These are phyloP conservation scores for Synchytrium microbalum DNA, from an alignment of 371 early-diverging fungal genomes.

Conservation along the genomic window DNA sequence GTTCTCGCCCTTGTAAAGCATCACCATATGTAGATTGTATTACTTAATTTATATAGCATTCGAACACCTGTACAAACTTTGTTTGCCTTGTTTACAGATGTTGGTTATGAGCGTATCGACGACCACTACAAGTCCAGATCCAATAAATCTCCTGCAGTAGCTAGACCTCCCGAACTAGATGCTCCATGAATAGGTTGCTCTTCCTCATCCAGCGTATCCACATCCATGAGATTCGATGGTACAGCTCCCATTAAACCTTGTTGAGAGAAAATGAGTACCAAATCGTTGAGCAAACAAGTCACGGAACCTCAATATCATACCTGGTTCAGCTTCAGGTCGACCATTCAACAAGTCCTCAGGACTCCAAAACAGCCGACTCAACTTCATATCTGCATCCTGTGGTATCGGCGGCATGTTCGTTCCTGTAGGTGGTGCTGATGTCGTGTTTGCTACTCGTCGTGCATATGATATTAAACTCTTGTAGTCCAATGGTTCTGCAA, in stretches of 20 bases:
- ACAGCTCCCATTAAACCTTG: background rate
- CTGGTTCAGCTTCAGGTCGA: background rate
- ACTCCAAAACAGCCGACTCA: slow-evolving; percentile 9
- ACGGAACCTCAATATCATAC: too few species aligned
- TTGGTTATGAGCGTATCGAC: too few species aligned
- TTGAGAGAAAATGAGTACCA: background rate
- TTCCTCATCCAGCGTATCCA: background rate
- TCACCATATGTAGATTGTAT: too few species aligned
- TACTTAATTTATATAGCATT: too few species aligned
- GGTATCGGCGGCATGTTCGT: slow-evolving; percentile 12
- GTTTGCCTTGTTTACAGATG: too few species aligned
- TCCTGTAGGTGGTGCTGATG: slow-evolving; percentile 4
- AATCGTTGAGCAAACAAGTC: too few species aligned
- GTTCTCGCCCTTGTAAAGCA: slow-evolving; percentile 23
- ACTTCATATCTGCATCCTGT: slow-evolving; percentile 18
- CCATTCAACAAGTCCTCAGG: background rate
- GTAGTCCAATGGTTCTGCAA: slow-evolving; percentile 9
- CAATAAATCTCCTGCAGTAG: background rate
- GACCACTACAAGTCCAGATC: background rate
- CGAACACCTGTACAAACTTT: too few species aligned
- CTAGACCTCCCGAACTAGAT: background rate
- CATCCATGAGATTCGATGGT: background rate
- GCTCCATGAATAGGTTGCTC: background rate
- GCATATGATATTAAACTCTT: slow-evolving; percentile 11
- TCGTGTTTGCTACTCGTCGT: slow-evolving; percentile 8